Conservation (phyloP, 2,329 filamentous ascomycete species). For the Nigrospora oryzae region DNA sequence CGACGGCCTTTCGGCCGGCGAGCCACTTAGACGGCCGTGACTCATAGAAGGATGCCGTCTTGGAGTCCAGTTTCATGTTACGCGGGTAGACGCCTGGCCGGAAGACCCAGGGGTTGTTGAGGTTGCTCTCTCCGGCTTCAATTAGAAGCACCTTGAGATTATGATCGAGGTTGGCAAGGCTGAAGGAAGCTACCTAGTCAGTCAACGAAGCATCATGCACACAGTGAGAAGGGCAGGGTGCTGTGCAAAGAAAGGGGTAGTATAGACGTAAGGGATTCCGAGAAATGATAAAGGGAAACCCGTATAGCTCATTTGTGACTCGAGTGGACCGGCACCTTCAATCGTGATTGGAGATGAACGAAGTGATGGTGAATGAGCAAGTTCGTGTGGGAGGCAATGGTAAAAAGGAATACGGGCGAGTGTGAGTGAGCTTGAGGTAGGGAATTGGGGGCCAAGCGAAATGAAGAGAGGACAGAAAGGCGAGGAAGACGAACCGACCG, state of each 20-base stretch:
- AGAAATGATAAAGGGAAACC: too few species aligned
- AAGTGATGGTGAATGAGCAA: too few species aligned
- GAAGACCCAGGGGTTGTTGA: conserved; percentile 73
- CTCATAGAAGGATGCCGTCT: conserved; percentile 76
- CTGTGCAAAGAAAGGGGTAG: too few species aligned
- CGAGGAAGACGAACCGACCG: conserved; percentile 33
- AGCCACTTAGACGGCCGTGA: conserved; percentile 67
- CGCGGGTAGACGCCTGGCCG: conserved; percentile 68
- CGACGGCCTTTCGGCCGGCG: conserved; percentile 60
- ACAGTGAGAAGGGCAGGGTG: neutral
- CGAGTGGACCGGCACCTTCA: too few species aligned
- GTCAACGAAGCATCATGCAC: neutral
- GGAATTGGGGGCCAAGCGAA: too few species aligned
- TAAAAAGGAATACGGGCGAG: too few species aligned
- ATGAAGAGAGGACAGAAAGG: too few species aligned
- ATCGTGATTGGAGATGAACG: too few species aligned
- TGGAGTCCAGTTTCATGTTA: conserved; percentile 69
- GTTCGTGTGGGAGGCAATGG: too few species aligned
- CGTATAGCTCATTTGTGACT: too few species aligned
- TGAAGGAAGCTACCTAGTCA: conserved; percentile 19
- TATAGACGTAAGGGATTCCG: too few species aligned
- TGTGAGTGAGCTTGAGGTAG: too few species aligned
- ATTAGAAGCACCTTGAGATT: conserved; percentile 53
- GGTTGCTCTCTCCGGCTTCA: conserved; percentile 31
- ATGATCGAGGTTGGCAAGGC: conserved; percentile 67